phyloP scores from a whole-genome alignment of 352 stramenopile genomes.

The Phytophthora lateralis region DNA sequence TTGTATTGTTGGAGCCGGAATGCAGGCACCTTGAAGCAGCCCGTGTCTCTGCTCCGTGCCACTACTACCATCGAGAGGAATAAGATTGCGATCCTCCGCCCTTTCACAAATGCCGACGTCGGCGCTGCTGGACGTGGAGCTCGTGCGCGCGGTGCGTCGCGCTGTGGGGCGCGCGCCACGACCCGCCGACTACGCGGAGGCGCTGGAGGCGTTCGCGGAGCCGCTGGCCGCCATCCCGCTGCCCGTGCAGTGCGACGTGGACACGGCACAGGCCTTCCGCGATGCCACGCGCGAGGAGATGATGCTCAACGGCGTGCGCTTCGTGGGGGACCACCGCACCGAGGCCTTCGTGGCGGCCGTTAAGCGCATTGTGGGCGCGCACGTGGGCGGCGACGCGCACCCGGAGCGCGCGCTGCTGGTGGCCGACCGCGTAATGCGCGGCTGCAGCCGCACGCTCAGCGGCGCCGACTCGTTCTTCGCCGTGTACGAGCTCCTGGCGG shows the following conservation, averaged over 20 bases:
- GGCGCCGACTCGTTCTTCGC: constrained; percentile 81
- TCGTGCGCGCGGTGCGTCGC: constrained; percentile 47
- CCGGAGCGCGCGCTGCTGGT: constrained; percentile 51
- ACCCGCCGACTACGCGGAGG: constrained; percentile 63
- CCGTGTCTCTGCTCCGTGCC: constrained; percentile 14
- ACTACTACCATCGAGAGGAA: constrained; percentile 1
- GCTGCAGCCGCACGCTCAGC: constrained; percentile 77
- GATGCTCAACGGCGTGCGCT: constrained; percentile 73
- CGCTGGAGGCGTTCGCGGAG: constrained; percentile 31
- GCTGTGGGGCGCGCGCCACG: constrained; percentile 41
- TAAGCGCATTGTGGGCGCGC: constrained; percentile 67
- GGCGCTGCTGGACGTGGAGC: constrained; percentile 44
- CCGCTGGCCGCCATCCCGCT: constrained; percentile 56
- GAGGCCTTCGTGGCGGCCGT: constrained; percentile 77
- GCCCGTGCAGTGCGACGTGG: constrained; percentile 60
- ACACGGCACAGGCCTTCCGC: constrained; percentile 73
- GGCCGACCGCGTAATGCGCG: constrained; percentile 69
- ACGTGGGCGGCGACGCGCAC: constrained; percentile 39
- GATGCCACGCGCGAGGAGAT: constrained; percentile 76
- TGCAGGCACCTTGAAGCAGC: constrained; percentile 9
- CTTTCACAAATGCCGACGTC: constrained; percentile 4
- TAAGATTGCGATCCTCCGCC: constrained; percentile 10
- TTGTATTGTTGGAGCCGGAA: constrained; percentile 18
- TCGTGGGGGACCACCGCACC: constrained; percentile 73
- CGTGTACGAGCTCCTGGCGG: constrained; percentile 67